A percentile compares a stretch with the other conserved stretches of the same genome.
phyloP scores from a whole-genome alignment of 768 basidiomycete species.

The Hypholoma sublateritium region DNA sequence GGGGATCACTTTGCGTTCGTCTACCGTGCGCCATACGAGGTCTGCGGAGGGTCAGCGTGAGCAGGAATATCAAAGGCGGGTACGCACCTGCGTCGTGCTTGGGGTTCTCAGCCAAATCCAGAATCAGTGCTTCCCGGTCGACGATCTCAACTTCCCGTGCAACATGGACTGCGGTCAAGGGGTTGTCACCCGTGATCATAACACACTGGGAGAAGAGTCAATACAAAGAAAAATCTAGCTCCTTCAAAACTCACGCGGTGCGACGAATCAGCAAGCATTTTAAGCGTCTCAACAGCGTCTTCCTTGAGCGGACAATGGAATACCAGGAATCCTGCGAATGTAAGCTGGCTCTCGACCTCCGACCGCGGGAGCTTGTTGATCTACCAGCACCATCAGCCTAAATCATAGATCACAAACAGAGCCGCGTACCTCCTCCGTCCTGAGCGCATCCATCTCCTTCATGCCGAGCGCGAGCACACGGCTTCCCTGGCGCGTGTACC shows the following conservation, averaged over 20 bases:
- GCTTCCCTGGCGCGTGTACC: slow-evolving; percentile 90
- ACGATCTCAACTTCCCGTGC: slow-evolving; percentile 97
- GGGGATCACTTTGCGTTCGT: slow-evolving; percentile 85
- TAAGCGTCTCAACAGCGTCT: slow-evolving; percentile 87
- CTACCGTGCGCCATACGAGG: slow-evolving; percentile 91
- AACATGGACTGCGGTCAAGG: slow-evolving; percentile 94
- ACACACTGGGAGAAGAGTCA: slow-evolving; percentile 61
- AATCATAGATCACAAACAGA: not conserved
- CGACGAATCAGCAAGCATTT: slow-evolving; percentile 94
- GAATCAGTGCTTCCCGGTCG: slow-evolving; percentile 90
- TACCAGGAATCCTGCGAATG: slow-evolving; percentile 95
- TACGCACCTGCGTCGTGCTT: slow-evolving; percentile 62
- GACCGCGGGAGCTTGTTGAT: slow-evolving; percentile 88
- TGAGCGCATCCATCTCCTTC: slow-evolving; percentile 77
- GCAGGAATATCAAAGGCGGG: not conserved
- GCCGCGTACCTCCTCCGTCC: slow-evolving; percentile 64
- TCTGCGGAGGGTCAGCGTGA: slow-evolving; percentile 40
- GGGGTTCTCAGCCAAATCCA: slow-evolving; percentile 86
- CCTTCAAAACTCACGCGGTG: slow-evolving; percentile 71
- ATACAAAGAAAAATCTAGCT: not conserved
- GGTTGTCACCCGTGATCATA: slow-evolving; percentile 99
- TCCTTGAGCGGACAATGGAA: slow-evolving; percentile 98
- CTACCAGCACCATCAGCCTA: slow-evolving; percentile 35
- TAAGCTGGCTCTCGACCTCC: slow-evolving; percentile 72
- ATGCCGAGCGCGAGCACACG: slow-evolving; percentile 90